Conservation (phyloP, 345 rosid genomes). For the Dipteronia dyeriana region DNA sequence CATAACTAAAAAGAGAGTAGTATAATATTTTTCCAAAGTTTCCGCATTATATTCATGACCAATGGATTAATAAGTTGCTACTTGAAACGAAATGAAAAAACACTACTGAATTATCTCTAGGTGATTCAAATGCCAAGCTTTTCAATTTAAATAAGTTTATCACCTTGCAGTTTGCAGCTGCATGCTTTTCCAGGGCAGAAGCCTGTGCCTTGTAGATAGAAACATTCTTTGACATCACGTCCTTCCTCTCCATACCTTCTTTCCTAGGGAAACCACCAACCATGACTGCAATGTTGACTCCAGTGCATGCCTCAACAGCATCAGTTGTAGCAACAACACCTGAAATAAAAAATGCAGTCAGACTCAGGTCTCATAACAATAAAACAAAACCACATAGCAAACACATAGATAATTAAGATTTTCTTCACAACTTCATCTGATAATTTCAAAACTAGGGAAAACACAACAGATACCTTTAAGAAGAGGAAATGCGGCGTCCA, state of each 20-base stretch:
- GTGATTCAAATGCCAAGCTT: background rate
- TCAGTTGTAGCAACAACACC: constrained; percentile 99
- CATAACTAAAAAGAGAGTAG: background rate
- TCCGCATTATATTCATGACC: background rate
- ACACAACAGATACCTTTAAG: constrained; percentile 62
- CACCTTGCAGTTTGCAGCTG: constrained; percentile 98
- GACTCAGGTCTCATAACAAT: constrained; percentile 21
- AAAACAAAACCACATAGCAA: background rate
- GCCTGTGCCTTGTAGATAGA: constrained; percentile 98
- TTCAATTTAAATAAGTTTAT: background rate
- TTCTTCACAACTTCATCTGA: background rate
- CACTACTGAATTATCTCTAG: background rate
- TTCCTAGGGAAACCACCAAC: constrained; percentile 99
- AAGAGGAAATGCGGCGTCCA: constrained; percentile 97
- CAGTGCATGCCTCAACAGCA: constrained; percentile 93
- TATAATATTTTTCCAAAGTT: background rate
- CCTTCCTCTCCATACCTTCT: constrained; percentile 99
- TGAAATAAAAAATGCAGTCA: constrained; percentile 30
- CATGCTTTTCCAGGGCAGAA: constrained; percentile 86
- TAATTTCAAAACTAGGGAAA: background rate
- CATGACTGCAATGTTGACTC: constrained; percentile 90
- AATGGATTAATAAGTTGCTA: background rate
- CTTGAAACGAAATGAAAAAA: constrained; percentile 1
- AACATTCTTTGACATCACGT: constrained; percentile 96
- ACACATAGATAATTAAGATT: background rate